Evolutionary conservation across 495 filamentous ascomycete species (phyloP).

Genomic region (Annulohypoxylon nitens): DNA sequence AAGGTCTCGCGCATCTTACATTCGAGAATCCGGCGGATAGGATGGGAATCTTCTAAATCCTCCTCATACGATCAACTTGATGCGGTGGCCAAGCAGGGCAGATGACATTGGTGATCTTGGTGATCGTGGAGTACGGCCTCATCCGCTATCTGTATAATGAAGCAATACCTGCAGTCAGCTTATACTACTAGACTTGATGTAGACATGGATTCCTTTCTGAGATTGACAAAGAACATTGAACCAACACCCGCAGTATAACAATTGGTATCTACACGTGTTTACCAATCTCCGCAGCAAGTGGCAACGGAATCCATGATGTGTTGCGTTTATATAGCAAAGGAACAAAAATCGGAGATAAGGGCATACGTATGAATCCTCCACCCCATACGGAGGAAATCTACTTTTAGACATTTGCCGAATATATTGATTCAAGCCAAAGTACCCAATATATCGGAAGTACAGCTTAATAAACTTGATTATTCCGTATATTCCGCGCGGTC

Average conservation of each 20-base stretch:
- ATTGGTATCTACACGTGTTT: neutral
- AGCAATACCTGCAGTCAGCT: slow-evolving; percentile 5
- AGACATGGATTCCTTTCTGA: neutral
- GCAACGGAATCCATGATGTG: neutral
- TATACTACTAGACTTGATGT: neutral
- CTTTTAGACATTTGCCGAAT: slow-evolving; percentile 13
- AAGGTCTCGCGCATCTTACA: neutral
- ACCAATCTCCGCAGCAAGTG: neutral
- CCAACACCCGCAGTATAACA: neutral
- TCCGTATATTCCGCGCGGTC: slow-evolving; percentile 23
- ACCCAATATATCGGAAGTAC: slow-evolving; percentile 9
- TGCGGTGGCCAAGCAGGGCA: neutral
- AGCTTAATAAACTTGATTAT: slow-evolving; percentile 20
- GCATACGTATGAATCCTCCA: slow-evolving; percentile 3
- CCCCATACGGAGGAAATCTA: neutral
- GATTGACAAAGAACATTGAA: neutral
- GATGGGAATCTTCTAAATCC: neutral
- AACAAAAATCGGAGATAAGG: slow-evolving; percentile 1
- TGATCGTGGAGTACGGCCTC: neutral
- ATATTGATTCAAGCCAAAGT: slow-evolving; percentile 2
- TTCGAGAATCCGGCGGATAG: neutral
- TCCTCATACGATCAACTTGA: neutral
- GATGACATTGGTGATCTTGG: neutral
- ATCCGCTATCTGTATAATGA: neutral
- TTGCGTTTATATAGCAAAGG: neutral